Evolutionary conservation across 2,329 filamentous ascomycete species (phyloP).

Genomic region (Nothomitra cinnamomea): DNA sequence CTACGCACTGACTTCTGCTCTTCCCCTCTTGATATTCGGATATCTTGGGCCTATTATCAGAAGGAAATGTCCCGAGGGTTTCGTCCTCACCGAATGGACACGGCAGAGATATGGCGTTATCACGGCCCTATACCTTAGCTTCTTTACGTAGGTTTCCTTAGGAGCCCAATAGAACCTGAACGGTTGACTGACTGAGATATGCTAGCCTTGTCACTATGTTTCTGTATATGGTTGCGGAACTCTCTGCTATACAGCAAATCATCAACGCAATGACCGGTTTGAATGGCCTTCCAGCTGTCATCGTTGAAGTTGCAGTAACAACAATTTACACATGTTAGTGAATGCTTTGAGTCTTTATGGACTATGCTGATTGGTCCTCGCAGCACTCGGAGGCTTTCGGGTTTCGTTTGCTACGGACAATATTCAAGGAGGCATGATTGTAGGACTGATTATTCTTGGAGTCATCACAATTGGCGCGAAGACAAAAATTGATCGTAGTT

Average conservation of each 20-base stretch:
- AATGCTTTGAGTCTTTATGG: neutral
- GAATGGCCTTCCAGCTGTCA: conserved; percentile 55
- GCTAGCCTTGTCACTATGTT: conserved; percentile 56
- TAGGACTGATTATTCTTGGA: conserved; percentile 57
- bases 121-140: conserved; percentile 56
- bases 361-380: neutral
- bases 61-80: conserved; percentile 64
- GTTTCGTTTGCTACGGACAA: conserved; percentile 76
- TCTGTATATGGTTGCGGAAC: conserved; percentile 72
- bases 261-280: conserved; percentile 57
- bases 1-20: conserved; percentile 54
- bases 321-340: conserved; percentile 67
- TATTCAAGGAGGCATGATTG: conserved; percentile 63
- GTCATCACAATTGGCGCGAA: conserved; percentile 63
- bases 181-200: conserved; percentile 7
- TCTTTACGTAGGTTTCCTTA: conserved; percentile 40
- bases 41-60: conserved; percentile 61
- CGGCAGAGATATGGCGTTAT: conserved; percentile 57
- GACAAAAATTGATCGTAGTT: conserved; percentile 50
- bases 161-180: neutral
- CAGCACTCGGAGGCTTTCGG: conserved; percentile 63
- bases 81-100: conserved; percentile 74
- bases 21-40: conserved; percentile 61
- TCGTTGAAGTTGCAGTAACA: conserved; percentile 61
- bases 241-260: conserved; percentile 68